Conservation (phyloP, 495 filamentous ascomycete genomes). For the Penicillium bialowiezense region DNA sequence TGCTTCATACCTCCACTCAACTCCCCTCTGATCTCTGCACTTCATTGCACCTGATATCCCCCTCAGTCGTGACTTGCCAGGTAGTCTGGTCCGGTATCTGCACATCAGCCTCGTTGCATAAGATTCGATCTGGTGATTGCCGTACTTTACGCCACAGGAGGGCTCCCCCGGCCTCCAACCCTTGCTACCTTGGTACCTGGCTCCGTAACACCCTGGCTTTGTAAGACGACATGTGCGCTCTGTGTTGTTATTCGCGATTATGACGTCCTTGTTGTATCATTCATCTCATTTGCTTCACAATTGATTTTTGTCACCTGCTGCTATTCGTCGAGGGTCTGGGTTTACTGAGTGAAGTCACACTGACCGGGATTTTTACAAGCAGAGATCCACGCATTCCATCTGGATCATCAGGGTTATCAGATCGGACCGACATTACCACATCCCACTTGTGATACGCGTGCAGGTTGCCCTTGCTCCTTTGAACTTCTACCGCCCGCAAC, state of each 20-base stretch:
- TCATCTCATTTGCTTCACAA: slow-evolving; percentile 2
- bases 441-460: slow-evolving; percentile 2
- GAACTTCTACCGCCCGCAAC: no score
- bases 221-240: slow-evolving; percentile 7
- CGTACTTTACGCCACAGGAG: neutral
- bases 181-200: slow-evolving; percentile 1
- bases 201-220: slow-evolving; percentile 9
- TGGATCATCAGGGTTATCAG: slow-evolving; percentile 4
- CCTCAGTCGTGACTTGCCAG: neutral
- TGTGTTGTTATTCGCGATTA: slow-evolving; percentile 1
- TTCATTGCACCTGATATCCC: slow-evolving; percentile 2
- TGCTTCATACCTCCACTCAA: neutral
- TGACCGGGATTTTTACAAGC: slow-evolving; percentile 9
- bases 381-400: slow-evolving; percentile 8
- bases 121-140: neutral
- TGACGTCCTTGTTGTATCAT: slow-evolving; percentile 6
- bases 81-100: neutral
- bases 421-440: slow-evolving; percentile 5
- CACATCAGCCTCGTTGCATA: neutral
- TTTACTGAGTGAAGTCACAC: neutral
- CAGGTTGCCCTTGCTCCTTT: no score
- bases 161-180: neutral
- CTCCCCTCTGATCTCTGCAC: neutral
- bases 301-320: slow-evolving; percentile 3
- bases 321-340: neutral